Percentiles rank a stretch among this genome's conserved stretches.
These are phyloP conservation scores for Saccharomycopsis sp. DNA, from an alignment of 805 yeast species.

Conservation along the genomic window DNA sequence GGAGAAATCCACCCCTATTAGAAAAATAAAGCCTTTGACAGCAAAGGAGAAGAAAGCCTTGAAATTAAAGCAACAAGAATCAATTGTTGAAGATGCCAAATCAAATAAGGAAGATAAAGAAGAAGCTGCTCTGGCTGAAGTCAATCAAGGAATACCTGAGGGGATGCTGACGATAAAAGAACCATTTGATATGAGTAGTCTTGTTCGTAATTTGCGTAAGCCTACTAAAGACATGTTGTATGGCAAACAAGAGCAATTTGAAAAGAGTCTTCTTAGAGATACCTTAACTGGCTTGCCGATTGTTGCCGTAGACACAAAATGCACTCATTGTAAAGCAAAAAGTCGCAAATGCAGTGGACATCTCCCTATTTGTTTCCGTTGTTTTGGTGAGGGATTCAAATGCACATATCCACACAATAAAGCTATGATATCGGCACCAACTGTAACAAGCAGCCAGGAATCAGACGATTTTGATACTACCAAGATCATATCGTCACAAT, in stretches of 20 bases:
- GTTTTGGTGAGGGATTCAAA: not conserved
- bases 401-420: not conserved
- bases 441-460: not conserved
- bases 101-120: too few relatives aligned
- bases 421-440: not conserved
- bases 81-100: too few relatives aligned
- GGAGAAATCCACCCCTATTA: too few relatives aligned
- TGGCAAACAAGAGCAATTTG: not conserved
- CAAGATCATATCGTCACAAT: not conserved
- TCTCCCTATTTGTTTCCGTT: not conserved
- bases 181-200: not conserved
- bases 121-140: not conserved
- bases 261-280: not conserved
- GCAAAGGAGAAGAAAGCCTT: too few relatives aligned
- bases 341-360: not conserved
- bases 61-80: too few relatives aligned
- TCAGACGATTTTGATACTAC: not conserved
- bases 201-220: not conserved
- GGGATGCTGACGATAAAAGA: not conserved
- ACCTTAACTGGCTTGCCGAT: not conserved
- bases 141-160: not conserved
- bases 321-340: not conserved
- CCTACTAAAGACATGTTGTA: not conserved
- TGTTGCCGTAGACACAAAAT: not conserved
- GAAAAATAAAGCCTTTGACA: too few relatives aligned